Evolutionary conservation across 306 rosid genomes (phyloP), one percentile per base, ranked within the genome.

Genomic region (Corylus heterophylla): DNA sequence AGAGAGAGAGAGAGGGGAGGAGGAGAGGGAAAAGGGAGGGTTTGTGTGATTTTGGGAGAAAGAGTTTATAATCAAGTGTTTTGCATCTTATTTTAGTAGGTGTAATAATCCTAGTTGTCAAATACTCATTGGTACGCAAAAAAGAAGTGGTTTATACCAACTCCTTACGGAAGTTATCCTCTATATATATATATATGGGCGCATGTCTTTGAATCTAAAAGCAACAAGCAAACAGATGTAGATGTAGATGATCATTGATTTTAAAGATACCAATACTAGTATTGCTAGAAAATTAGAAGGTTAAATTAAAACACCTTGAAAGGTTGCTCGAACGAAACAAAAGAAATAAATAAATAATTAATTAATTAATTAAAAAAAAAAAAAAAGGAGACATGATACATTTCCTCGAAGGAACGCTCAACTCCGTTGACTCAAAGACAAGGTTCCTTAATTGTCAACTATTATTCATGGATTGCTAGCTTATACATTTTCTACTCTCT

Each of bases 401-500:
- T 22, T 20, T 22, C 12, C 69, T 31, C 44, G 8, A 35, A 39
- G 76, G 58, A 58, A 76, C 54, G 77, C 82, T 80, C 29, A 54
- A 77, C 76, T 69, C 61, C 69, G 78, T 66, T 78, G 71, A 29
- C 74, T 80, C 50, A 20, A 76, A 81, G 87, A 77, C 77, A 76
- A 70, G 82, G 68, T 80, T 80, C 83, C 81, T 22, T 22, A 22
- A 22, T 51, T 62, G 85, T 74, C 74, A 70, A 86, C 77, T 77
- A 75, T 83, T 83, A 78, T 80, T 86, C 80, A 69, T 74, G 76
- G 70, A 64, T 74, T 76, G 25, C 25, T 22, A 22, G 74, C 83
- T 83, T 81, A 73, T 71, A 81, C 82, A 78, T 35, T 52, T 61
- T 78, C 78, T 77, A 72, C 50, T 58, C 86, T 79, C 77, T 62